A percentile compares a stretch with the other conserved stretches of the same genome.
Conservation (phyloP, 768 basidiomycete genomes). For the Lentinula boryana region DNA sequence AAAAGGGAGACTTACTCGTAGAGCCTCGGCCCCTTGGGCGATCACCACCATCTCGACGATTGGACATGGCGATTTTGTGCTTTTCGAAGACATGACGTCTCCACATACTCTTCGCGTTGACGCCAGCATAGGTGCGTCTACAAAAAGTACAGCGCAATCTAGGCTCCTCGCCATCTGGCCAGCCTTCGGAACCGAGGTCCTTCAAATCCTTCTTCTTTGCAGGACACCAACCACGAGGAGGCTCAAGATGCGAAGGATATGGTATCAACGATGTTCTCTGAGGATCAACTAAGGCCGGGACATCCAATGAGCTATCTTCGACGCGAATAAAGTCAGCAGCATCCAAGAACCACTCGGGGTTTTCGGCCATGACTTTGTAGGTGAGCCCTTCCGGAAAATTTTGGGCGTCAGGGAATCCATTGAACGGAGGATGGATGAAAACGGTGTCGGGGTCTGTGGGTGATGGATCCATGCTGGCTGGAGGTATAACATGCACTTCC, state of each 20-base stretch:
- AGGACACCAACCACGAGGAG: constrained; percentile 82
- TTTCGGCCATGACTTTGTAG: constrained; percentile 66
- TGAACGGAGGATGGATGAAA: constrained; percentile 75
- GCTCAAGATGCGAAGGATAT: constrained; percentile 75
- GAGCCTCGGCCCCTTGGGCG: constrained; percentile 57
- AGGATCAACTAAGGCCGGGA: constrained; percentile 33
- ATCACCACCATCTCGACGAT: constrained; percentile 68
- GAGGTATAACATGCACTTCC: constrained; percentile 37
- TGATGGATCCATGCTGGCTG: constrained; percentile 61
- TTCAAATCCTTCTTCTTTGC: constrained; percentile 78
- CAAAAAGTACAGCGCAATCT: constrained; percentile 81
- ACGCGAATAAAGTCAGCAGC: constrained; percentile 55
- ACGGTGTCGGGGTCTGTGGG: constrained; percentile 58
- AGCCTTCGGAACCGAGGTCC: constrained; percentile 60
- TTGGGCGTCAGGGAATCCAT: constrained; percentile 56
- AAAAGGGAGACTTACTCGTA: constrained; percentile 45
- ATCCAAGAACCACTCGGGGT: constrained; percentile 78
- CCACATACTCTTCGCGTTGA: constrained; percentile 92
- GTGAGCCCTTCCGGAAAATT: constrained; percentile 61
- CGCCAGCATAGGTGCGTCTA: constrained; percentile 75
- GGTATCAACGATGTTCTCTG: constrained; percentile 27
- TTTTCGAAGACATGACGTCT: constrained; percentile 84
- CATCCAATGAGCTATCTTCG: constrained; percentile 24
- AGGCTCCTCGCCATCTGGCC: constrained; percentile 80
- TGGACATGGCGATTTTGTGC: constrained; percentile 87